A percentile compares a stretch with the other conserved stretches of the same genome.
Evolutionary conservation across 306 rosid genomes (phyloP).

Genomic region (Gleditsia sinensis): DNA sequence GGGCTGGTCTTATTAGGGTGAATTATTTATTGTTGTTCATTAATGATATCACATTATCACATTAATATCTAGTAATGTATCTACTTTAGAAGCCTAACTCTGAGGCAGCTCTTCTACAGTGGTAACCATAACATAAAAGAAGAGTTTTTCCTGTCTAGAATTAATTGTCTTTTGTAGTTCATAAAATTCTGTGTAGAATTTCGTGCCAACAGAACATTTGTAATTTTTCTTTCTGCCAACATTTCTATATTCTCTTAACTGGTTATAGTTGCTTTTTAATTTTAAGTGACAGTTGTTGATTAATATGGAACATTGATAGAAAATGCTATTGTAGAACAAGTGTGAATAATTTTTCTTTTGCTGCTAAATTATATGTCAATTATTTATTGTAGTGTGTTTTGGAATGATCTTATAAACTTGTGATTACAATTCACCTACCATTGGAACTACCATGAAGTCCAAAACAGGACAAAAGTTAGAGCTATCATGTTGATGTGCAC

Average conservation of each 20-base stretch:
- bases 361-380: not conserved
- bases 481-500: not conserved
- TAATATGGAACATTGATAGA: not conserved
- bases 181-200: not conserved
- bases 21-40: not conserved
- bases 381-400: not conserved
- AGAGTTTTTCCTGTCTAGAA: not conserved
- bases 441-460: not conserved
- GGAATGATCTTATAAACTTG: not conserved
- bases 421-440: not conserved
- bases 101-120: not conserved
- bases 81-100: not conserved
- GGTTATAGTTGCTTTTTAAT: not conserved
- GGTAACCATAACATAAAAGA: not conserved
- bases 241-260: not conserved
- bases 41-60: not conserved
- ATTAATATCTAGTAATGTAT: not conserved
- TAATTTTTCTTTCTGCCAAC: not conserved
- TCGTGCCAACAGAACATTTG: not conserved
- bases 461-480: not conserved
- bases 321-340: not conserved
- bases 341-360: not conserved
- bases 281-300: not conserved
- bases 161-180: not conserved
- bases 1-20: slow-evolving; percentile 7